These are phyloP conservation scores for Hydrangea macrophylla DNA, from an alignment of 148 eudicot species.

Conservation along the genomic window DNA sequence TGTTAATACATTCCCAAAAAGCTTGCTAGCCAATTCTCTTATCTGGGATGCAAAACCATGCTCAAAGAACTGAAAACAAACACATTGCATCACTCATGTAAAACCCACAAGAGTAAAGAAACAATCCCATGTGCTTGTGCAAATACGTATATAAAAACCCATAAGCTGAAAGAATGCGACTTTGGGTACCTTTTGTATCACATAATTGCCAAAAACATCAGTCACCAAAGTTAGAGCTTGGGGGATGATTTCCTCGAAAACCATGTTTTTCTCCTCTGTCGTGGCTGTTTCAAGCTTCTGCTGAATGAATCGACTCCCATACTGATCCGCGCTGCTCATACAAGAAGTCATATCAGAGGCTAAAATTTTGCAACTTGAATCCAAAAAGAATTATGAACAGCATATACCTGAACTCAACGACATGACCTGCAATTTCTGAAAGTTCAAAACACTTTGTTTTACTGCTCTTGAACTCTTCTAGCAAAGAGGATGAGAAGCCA, in stretches of 20 bases:
- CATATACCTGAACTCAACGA: slow-evolving; percentile 66
- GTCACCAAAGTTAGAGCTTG: slow-evolving; percentile 59
- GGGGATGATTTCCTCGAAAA: slow-evolving; percentile 66
- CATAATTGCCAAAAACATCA: slow-evolving; percentile 86
- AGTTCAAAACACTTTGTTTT: slow-evolving; percentile 56
- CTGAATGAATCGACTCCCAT: slow-evolving; percentile 85
- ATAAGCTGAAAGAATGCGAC: background rate
- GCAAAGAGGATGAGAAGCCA: slow-evolving; percentile 33
- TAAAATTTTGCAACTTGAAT: background rate
- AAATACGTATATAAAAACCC: background rate
- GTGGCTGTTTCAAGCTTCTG: slow-evolving; percentile 67
- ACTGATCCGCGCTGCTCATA: slow-evolving; percentile 58
- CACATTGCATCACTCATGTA: background rate
- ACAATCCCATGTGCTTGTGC: background rate
- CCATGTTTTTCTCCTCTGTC: slow-evolving; percentile 60
- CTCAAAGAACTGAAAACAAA: slow-evolving; percentile 40
- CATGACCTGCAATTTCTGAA: slow-evolving; percentile 57
- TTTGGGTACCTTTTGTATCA: slow-evolving; percentile 61
- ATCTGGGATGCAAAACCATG: slow-evolving; percentile 47
- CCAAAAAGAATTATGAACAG: background rate
- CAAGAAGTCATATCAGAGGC: background rate
- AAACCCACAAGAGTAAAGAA: background rate
- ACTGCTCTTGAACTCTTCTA: slow-evolving; percentile 60
- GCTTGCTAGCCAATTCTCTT: slow-evolving; percentile 42
- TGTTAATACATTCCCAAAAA: slow-evolving; percentile 40